Evolutionary conservation across 352 stramenopile species (phyloP).

Genomic region (Peronospora belbahrii): DNA sequence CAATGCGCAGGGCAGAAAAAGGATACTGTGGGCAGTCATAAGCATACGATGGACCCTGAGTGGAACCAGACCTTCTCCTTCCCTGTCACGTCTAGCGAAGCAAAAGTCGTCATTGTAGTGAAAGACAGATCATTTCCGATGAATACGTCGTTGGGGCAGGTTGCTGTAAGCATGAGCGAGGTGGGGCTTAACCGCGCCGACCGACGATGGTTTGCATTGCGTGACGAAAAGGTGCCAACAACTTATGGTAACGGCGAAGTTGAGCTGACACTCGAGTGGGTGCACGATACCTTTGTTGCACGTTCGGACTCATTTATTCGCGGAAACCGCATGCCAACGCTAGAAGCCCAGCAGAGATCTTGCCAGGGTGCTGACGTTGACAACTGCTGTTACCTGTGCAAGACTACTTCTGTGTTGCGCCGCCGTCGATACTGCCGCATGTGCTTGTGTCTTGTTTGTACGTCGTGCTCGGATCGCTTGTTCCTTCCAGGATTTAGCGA

Average conservation of each 20-base stretch:
- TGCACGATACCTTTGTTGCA: constrained; percentile 86
- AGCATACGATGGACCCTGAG: constrained; percentile 85
- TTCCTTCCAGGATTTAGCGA: constrained; percentile 85
- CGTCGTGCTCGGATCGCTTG: constrained; percentile 77
- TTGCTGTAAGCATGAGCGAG: constrained; percentile 70
- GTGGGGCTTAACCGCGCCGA: constrained; percentile 75
- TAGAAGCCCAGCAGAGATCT: constrained; percentile 22
- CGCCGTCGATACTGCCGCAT: constrained; percentile 80
- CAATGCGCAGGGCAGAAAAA: constrained; percentile 82
- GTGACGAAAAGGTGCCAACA: constrained; percentile 55
- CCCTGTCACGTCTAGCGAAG: constrained; percentile 68
- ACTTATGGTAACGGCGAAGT: constrained; percentile 74
- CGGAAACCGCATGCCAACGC: constrained; percentile 43
- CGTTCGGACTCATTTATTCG: constrained; percentile 81
- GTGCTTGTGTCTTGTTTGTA: constrained; percentile 78
- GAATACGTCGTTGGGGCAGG: constrained; percentile 65
- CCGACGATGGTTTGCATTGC: constrained; percentile 71
- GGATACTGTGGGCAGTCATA: constrained; percentile 80
- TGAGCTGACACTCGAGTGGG: constrained; percentile 86
- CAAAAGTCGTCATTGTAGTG: constrained; percentile 56
- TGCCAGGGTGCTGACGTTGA: constrained; percentile 23
- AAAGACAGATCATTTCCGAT: constrained; percentile 74
- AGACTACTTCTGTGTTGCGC: constrained; percentile 71
- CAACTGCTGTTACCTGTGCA: constrained; percentile 77
- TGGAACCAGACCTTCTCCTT: constrained; percentile 89